phyloP scores from a whole-genome alignment of 108 stramenopile genomes.

The Skeletonema tropicum region DNA sequence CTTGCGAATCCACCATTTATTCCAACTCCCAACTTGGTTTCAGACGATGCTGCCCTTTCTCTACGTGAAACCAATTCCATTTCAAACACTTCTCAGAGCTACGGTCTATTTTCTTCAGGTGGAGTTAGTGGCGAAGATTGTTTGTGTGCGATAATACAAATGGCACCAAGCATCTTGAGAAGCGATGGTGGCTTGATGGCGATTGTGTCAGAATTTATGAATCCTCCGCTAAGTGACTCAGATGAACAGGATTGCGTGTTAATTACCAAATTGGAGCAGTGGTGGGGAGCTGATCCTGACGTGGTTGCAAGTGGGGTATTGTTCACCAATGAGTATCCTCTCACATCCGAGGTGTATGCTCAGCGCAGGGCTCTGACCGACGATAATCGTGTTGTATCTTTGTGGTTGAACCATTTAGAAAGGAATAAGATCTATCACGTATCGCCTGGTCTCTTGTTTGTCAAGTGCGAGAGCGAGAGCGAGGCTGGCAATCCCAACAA shows the following conservation, averaged over 20 bases:
- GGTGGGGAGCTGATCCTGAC: constrained; percentile 14
- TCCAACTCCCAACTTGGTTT: constrained; percentile 68
- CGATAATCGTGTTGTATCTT: constrained; percentile 37
- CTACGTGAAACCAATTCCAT: constrained; percentile 6
- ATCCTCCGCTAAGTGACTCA: constrained; percentile 28
- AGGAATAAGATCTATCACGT: constrained; percentile 39
- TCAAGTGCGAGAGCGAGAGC: background rate
- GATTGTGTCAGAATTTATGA: constrained; percentile 85
- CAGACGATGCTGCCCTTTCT: constrained; percentile 30
- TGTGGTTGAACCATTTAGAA: constrained; percentile 62
- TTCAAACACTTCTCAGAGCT: constrained; percentile 27
- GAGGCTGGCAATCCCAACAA: background rate
- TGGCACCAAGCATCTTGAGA: constrained; percentile 38
- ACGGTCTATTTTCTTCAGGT: constrained; percentile 79
- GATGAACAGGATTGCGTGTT: background rate
- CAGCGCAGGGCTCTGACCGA: constrained; percentile 57
- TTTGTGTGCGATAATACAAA: constrained; percentile 52
- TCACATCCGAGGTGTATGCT: constrained; percentile 57
- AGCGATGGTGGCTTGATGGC: constrained; percentile 49
- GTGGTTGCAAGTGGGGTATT: constrained; percentile 48
- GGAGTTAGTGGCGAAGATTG: constrained; percentile 73
- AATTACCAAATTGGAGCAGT: constrained; percentile 20
- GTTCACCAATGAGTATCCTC: constrained; percentile 69
- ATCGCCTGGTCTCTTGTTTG: constrained; percentile 76
- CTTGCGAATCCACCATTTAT: constrained; percentile 92